Conservation (phyloP, 306 rosid species). For the Quercus robur region DNA sequence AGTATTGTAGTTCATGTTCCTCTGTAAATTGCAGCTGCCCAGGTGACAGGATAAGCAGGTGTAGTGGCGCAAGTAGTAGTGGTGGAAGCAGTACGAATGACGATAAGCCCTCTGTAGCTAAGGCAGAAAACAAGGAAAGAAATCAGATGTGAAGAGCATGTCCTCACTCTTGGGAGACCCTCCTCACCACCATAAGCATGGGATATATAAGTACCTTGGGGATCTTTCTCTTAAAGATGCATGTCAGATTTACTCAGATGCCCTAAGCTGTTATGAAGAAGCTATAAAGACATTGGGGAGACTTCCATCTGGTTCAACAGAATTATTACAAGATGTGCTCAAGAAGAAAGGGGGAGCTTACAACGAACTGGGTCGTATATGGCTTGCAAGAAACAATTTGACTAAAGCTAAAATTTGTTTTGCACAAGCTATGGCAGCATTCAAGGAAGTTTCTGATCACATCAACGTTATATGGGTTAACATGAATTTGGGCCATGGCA, state of each 20-base stretch:
- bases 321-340: slow-evolving; percentile 53
- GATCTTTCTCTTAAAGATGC: slow-evolving; percentile 56
- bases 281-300: slow-evolving; percentile 64
- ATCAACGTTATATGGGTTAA: slow-evolving; percentile 75
- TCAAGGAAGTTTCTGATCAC: slow-evolving; percentile 87
- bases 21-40: slow-evolving; percentile 94
- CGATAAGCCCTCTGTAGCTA: slow-evolving; percentile 27
- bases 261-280: slow-evolving; percentile 78
- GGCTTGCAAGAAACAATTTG: slow-evolving; percentile 68
- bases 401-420: slow-evolving; percentile 71
- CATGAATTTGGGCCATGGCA: slow-evolving; percentile 94
- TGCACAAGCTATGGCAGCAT: slow-evolving; percentile 79
- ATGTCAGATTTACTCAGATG: slow-evolving; percentile 56
- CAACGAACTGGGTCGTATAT: slow-evolving; percentile 82
- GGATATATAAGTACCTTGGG: slow-evolving; percentile 79
- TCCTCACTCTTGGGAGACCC: slow-evolving; percentile 43
- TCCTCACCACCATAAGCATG: slow-evolving; percentile 35
- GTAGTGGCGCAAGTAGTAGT: slow-evolving; percentile 92
- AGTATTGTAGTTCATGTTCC: slow-evolving; percentile 80
- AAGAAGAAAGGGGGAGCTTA: slow-evolving; percentile 90
- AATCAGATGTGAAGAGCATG: slow-evolving; percentile 36
- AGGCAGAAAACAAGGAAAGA: slow-evolving; percentile 64
- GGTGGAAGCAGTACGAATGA: slow-evolving; percentile 3
- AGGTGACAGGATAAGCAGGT: slow-evolving; percentile 93
- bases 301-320: slow-evolving; percentile 59